Evolutionary conservation across 2,329 filamentous ascomycete genomes (phyloP), one percentile per base, ranked within the genome.

Genomic region (Sclerotinia nivalis): DNA sequence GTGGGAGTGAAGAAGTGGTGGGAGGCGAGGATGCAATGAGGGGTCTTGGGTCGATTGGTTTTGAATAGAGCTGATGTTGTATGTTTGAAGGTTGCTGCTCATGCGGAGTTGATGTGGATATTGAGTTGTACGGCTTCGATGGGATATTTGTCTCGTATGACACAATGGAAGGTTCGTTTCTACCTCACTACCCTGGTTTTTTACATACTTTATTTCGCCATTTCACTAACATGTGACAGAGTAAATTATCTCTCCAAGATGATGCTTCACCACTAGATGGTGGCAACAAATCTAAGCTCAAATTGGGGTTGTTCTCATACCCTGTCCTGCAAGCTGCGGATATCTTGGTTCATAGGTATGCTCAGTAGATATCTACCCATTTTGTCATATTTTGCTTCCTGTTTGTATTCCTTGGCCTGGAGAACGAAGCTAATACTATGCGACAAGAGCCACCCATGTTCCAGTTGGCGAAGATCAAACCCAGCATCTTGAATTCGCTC

Each of bases 101-200:
- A 98, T 81, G 83, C 91, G 5, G 94, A 98, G 80, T 85, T 99
- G 73, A 97, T 97, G 92, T 99, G 96, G 96, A 93, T 98, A 77
- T 82, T 99, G 72, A 95, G 93, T 78, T 97, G 94, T 74, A 91
- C 92, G 66, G 92, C 96, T 34, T 95, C 92, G 7, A 93, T 96
- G 80, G 96, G 96, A 52, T 97, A 97, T 81, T 83, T 99, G n/a
- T 91, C 91, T 13, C 86, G 96, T n/a, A 99, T 99, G 96, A 98
- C 96, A 40, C 96, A 98, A 80, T 99, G 96, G 94, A 99, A 99
- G 89, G 93, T 93, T 77, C 73, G 77, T 71, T 55, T 54, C 22
- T 34, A 47, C 45, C 6, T 54, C 25, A 10, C 47, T 28, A 3
- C 12, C 58, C 12, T 18, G 3, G 25, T 31, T n/a, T 25, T 47